phyloP scores from a whole-genome alignment of 2,329 filamentous ascomycete genomes.

The Colletotrichum sp. region DNA sequence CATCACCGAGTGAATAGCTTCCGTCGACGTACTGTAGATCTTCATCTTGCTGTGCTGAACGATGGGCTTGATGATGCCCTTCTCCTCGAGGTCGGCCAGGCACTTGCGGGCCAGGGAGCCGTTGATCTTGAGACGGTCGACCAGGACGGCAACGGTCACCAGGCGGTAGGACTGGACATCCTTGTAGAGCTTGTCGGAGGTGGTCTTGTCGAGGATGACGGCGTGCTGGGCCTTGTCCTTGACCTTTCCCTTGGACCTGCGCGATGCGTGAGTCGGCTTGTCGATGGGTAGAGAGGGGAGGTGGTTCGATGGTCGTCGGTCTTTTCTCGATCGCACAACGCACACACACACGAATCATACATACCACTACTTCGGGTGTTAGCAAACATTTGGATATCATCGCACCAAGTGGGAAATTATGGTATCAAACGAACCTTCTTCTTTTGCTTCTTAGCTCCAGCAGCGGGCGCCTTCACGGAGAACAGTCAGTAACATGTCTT shows the following conservation, averaged over 20 bases:
- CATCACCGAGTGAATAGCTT: rapidly evolving
- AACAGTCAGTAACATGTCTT: slow-evolving; percentile 6
- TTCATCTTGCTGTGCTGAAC: slow-evolving; percentile 96
- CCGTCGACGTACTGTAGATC: slow-evolving; percentile 81
- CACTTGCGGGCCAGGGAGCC: slow-evolving; percentile 92
- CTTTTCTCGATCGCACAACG: neutral
- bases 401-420: neutral
- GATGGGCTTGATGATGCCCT: slow-evolving; percentile 97
- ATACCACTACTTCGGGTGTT: slow-evolving; percentile 35
- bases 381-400: neutral
- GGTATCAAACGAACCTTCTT: slow-evolving; percentile 39
- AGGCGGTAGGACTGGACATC: slow-evolving; percentile 99
- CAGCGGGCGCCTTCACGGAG: slow-evolving; percentile 43
- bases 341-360: slow-evolving; percentile 13
- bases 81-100: slow-evolving; percentile 93
- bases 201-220: slow-evolving; percentile 98
- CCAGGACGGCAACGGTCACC: slow-evolving; percentile 96
- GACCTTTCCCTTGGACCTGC: slow-evolving; percentile 67
- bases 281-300: neutral
- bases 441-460: slow-evolving; percentile 57
- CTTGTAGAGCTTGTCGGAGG: slow-evolving; percentile 98
- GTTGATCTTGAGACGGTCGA: slow-evolving; percentile 99
- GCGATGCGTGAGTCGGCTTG: slow-evolving; percentile 10
- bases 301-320: neutral
- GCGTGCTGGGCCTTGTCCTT: slow-evolving; percentile 99